phyloP scores from a whole-genome alignment of 352 stramenopile genomes.

The Pythium myriotylum region DNA sequence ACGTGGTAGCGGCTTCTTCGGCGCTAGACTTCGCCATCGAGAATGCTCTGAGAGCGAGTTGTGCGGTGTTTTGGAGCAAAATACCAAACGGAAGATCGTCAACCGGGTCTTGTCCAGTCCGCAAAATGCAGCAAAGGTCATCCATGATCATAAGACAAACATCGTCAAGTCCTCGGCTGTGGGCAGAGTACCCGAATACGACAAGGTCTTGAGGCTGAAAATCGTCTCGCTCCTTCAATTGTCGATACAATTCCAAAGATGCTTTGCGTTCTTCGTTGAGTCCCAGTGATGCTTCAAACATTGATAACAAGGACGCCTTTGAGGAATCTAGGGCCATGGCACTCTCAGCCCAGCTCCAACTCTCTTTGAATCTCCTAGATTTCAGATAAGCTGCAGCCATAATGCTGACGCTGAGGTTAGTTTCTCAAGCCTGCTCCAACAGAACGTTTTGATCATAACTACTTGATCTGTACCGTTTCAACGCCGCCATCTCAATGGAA shows the following conservation, averaged over 20 bases:
- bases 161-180: conserved; percentile 34
- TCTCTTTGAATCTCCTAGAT: conserved; percentile 33
- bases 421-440: too few species aligned
- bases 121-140: conserved; percentile 39
- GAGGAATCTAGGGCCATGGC: conserved; percentile 50
- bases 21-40: neutral
- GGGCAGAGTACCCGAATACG: conserved; percentile 47
- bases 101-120: neutral
- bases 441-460: neutral
- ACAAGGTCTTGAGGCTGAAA: conserved; percentile 70
- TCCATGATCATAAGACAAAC: conserved; percentile 56
- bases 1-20: conserved; percentile 5
- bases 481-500: conserved; percentile 42
- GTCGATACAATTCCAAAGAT: conserved; percentile 28
- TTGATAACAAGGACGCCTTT: conserved; percentile 61
- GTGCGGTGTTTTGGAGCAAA: conserved; percentile 71
- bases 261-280: conserved; percentile 14
- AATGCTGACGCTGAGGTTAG: conserved; percentile 4
- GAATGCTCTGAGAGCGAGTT: conserved; percentile 45
- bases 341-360: conserved; percentile 46
- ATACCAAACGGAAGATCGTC: conserved; percentile 36
- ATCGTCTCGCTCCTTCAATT: conserved; percentile 54
- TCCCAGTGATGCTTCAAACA: conserved; percentile 50
- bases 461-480: conserved; percentile 48
- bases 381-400: conserved; percentile 33